phyloP scores from a whole-genome alignment of 768 basidiomycete genomes.

The Hebeloma cylindrosporum region DNA sequence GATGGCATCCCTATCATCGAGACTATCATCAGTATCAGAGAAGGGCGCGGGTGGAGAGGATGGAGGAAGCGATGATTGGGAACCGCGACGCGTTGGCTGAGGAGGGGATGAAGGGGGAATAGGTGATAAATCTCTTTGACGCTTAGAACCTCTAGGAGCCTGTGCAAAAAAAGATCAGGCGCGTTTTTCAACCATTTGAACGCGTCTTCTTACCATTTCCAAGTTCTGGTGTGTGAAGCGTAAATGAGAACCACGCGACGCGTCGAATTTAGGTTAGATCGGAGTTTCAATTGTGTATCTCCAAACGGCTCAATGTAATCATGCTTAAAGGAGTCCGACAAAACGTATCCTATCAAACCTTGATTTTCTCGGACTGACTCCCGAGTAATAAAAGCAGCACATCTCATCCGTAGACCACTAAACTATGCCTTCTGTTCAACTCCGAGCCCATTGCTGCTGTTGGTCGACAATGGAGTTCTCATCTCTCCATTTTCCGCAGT shows the following conservation, averaged over 20 bases:
- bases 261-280: slow-evolving; percentile 42
- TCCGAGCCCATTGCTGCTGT: slow-evolving; percentile 14
- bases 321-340: too few species aligned
- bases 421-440: slow-evolving; percentile 2
- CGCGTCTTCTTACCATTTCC: slow-evolving; percentile 39
- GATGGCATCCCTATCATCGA: slow-evolving; percentile 69
- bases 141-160: slow-evolving; percentile 58
- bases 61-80: slow-evolving; percentile 78
- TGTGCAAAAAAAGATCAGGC: slow-evolving; percentile 10
- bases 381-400: too few species aligned
- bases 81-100: slow-evolving; percentile 50
- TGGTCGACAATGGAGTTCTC: slow-evolving; percentile 11
- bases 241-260: slow-evolving; percentile 42
- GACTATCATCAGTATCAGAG: slow-evolving; percentile 81
- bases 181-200: slow-evolving; percentile 14
- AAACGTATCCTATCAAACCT: too few species aligned
- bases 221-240: slow-evolving; percentile 12
- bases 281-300: too few species aligned
- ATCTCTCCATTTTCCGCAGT: slow-evolving; percentile 38
- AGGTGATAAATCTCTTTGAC: slow-evolving; percentile 59
- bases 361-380: too few species aligned
- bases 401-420: too few species aligned
- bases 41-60: slow-evolving; percentile 83
- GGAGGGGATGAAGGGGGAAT: slow-evolving; percentile 50
- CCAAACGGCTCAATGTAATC: too few species aligned